These are phyloP conservation scores for Tetracentron sinense DNA, from an alignment of 164 flowering plant species.

Conservation along the genomic window DNA sequence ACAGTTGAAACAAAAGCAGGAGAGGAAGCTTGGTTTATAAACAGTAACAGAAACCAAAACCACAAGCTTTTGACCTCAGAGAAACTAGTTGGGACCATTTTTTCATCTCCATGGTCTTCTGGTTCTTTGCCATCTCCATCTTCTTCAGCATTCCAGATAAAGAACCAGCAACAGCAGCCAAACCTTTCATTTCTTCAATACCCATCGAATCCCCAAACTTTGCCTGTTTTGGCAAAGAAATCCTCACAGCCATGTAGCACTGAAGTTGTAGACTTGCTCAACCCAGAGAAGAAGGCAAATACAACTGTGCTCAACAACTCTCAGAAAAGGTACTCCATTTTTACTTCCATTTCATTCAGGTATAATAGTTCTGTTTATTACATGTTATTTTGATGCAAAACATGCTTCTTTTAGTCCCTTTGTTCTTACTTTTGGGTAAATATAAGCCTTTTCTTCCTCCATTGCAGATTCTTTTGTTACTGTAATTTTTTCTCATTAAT, in stretches of 20 bases:
- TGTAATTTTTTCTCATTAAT: not conserved
- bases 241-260: conserved; percentile 44
- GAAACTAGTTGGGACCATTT: conserved; percentile 7
- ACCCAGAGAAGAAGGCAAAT: conserved; percentile 46
- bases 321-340: conserved; percentile 62
- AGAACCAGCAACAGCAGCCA: conserved; percentile 24
- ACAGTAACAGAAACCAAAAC: conserved; percentile 18
- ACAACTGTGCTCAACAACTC: conserved; percentile 59
- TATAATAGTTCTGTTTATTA: not conserved
- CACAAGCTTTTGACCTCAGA: conserved; percentile 21
- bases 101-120: conserved; percentile 18
- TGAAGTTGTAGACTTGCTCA: conserved; percentile 39
- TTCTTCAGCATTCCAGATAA: conserved; percentile 17
- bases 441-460: not conserved
- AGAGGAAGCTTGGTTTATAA: conserved; percentile 5
- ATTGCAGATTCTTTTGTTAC: not conserved
- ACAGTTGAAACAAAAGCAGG: conserved; percentile 9
- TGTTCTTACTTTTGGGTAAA: not conserved
- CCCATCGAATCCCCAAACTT: conserved; percentile 20
- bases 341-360: not conserved
- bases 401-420: not conserved
- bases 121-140: conserved; percentile 18
- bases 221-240: conserved; percentile 43
- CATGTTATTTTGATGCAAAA: not conserved
- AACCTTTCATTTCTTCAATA: conserved; percentile 31